These are phyloP conservation scores for Monosporascus sp. DNA, from an alignment of 2,329 filamentous ascomycete genomes.

Conservation along the genomic window DNA sequence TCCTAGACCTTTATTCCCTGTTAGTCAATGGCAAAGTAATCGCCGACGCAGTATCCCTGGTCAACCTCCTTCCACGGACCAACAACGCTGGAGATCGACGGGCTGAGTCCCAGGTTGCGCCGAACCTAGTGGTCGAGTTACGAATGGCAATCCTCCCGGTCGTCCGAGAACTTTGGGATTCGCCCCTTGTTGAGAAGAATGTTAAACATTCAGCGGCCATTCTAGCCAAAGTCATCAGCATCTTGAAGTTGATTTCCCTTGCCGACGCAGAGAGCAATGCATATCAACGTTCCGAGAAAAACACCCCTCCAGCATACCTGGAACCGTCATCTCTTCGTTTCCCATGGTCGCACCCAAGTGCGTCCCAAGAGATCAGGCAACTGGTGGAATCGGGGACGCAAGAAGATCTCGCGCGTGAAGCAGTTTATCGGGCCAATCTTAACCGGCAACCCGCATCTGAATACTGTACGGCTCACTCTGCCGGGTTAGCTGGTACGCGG, in stretches of 20 bases:
- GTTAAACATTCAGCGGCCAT: slow-evolving; percentile 59
- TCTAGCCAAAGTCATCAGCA: slow-evolving; percentile 74
- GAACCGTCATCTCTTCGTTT: slow-evolving; percentile 39
- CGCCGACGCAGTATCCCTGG: slow-evolving; percentile 64
- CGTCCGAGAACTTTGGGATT: slow-evolving; percentile 77
- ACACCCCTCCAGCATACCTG: slow-evolving; percentile 32
- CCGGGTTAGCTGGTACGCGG: slow-evolving; percentile 52
- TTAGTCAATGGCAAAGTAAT: slow-evolving; percentile 75
- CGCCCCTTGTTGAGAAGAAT: slow-evolving; percentile 68
- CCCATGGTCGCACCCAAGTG: slow-evolving; percentile 33
- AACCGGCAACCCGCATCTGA: slow-evolving; percentile 54
- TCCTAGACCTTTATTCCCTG: slow-evolving; percentile 74
- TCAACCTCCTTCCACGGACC: slow-evolving; percentile 34
- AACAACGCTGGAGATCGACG: slow-evolving; percentile 35
- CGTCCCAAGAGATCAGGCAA: slow-evolving; percentile 25
- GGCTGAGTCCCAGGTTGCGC: slow-evolving; percentile 39
- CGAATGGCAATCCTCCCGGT: slow-evolving; percentile 74
- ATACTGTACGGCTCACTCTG: slow-evolving; percentile 65
- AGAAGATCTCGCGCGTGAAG: slow-evolving; percentile 66
- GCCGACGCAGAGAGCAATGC: slow-evolving; percentile 70
- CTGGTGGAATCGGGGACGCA: slow-evolving; percentile 26
- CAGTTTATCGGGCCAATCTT: slow-evolving; percentile 76
- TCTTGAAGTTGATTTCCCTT: slow-evolving; percentile 70
- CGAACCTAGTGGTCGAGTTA: slow-evolving; percentile 82
- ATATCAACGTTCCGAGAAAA: slow-evolving; percentile 55